phyloP scores from a whole-genome alignment of 345 rosid genomes.

The Punica granatum region DNA sequence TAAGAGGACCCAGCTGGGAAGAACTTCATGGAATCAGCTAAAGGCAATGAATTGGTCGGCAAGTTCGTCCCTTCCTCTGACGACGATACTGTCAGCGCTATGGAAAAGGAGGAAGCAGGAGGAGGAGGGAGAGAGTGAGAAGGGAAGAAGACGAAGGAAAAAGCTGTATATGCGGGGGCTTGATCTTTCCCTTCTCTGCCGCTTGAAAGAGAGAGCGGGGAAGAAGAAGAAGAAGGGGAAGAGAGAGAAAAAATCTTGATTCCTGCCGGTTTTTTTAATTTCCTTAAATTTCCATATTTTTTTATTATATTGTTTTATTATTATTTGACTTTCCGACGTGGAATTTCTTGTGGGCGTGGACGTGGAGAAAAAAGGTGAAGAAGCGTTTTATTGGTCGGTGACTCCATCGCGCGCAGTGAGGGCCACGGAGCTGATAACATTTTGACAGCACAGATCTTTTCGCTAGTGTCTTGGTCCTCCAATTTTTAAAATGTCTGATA shows the following conservation, averaged over 20 bases:
- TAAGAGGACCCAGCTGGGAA: neutral
- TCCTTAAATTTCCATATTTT: neutral
- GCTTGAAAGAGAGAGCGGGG: neutral
- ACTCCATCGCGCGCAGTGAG: neutral
- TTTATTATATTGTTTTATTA: neutral
- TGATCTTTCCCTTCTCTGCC: neutral
- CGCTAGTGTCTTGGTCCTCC: neutral
- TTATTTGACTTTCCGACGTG: neutral
- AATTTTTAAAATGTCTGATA: neutral
- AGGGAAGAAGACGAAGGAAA: too few relatives aligned
- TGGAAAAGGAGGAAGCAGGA: neutral
- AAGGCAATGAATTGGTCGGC: neutral
- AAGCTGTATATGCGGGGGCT: neutral
- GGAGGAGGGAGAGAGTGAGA: too few relatives aligned
- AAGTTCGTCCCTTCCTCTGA: neutral
- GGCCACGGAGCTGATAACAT: neutral
- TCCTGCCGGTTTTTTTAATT: neutral
- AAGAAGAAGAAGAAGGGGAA: neutral
- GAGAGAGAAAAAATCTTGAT: neutral
- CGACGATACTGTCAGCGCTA: neutral
- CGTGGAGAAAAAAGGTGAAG: neutral
- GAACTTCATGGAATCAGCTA: neutral
- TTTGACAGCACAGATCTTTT: neutral
- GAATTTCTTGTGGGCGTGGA: slow-evolving; percentile 1
- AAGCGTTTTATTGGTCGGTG: slow-evolving; percentile 6